Evolutionary conservation across 2,329 filamentous ascomycete genomes (phyloP), one percentile per base, ranked within the genome.

Genomic region (Nemania bipapillata): DNA sequence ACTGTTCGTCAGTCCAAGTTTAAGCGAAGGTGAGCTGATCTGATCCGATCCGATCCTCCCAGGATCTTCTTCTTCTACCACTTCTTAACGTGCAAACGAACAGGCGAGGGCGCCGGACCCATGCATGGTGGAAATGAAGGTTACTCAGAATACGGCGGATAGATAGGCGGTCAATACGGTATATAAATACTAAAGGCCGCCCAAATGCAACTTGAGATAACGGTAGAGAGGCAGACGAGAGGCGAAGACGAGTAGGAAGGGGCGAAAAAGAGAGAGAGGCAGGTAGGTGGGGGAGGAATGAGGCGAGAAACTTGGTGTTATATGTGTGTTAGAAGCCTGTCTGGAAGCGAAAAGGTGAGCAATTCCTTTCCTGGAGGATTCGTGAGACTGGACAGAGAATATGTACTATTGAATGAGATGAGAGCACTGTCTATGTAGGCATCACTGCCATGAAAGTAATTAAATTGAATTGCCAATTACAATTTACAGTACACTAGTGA

Each of bases 291-390:
- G 40, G 40, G 40, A 45, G 40, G 20, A n/a, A 45, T 4, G 40
- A 45, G 8, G 40, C 17, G 40, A 45, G 40, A 45, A 17, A 20
- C 40, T 20, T n/a, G 17, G 7, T 6, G 40, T 45, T 45, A 45
- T 45, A 45, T 7, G 17, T 20, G 40, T 45, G 40, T 45, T 45
- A 20, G 20, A 45, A 20, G 40, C 15, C 40, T 45, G 40, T 45
- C n/a, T n/a, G n/a, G n/a, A n/a, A n/a, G n/a, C n/a, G 40, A n/a
- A 50, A 28, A 40, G 15, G 32, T 52, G 5, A 20, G 24, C 22
- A 28, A 49, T 60, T 20, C 24, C 37, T 6, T 65, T 53, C 45
- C 32, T 35, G n/a, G 20, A 53, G 54, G 50, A 65, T 42, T 40
- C 11, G 17, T 17, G 32, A 45, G 17, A 30, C 37, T 42, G 32